These are phyloP conservation scores for Obelidium mucronatum DNA, from an alignment of 192 early-diverging fungal species.

Conservation along the genomic window DNA sequence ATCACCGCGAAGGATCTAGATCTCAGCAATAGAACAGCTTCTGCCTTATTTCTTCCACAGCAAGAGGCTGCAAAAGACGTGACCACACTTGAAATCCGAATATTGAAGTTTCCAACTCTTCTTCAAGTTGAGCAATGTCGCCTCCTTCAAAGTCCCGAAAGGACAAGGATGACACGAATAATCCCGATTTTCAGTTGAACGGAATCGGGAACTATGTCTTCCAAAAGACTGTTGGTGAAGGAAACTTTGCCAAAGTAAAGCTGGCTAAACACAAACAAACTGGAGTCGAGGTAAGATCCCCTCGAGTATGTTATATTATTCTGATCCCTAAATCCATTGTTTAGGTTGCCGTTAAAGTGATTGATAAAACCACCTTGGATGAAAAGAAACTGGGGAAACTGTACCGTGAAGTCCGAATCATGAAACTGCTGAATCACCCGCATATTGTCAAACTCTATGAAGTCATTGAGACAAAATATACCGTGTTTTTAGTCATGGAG, in stretches of 20 bases:
- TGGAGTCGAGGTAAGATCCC: conserved; percentile 52
- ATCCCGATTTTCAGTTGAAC: conserved; percentile 56
- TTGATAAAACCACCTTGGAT: conserved; percentile 68
- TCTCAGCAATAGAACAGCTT: too few relatives aligned
- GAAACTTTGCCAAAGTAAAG: conserved; percentile 99
- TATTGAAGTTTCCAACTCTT: too few relatives aligned
- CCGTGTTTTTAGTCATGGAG: conserved; percentile 96
- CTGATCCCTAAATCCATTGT: not conserved
- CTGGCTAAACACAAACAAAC: conserved; percentile 81
- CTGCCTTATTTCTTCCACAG: too few relatives aligned
- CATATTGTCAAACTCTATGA: conserved; percentile 87
- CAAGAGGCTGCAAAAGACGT: too few relatives aligned
- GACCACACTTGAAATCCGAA: too few relatives aligned
- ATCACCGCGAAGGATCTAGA: too few relatives aligned
- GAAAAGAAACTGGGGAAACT: conserved; percentile 69
- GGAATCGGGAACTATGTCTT: conserved; percentile 85
- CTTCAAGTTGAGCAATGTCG: too few relatives aligned
- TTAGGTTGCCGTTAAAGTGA: conserved; percentile 71
- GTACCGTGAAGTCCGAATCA: conserved; percentile 71
- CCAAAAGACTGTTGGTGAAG: conserved; percentile 95
- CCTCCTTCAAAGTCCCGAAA: conserved; percentile 42
- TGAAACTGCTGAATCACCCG: conserved; percentile 81
- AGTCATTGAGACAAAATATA: conserved; percentile 87
- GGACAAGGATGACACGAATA: conserved; percentile 66
- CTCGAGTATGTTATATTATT: not conserved